Evolutionary conservation across 1,139 yeast genomes (phyloP).

Genomic region (Sugiyamaella paludigena): DNA sequence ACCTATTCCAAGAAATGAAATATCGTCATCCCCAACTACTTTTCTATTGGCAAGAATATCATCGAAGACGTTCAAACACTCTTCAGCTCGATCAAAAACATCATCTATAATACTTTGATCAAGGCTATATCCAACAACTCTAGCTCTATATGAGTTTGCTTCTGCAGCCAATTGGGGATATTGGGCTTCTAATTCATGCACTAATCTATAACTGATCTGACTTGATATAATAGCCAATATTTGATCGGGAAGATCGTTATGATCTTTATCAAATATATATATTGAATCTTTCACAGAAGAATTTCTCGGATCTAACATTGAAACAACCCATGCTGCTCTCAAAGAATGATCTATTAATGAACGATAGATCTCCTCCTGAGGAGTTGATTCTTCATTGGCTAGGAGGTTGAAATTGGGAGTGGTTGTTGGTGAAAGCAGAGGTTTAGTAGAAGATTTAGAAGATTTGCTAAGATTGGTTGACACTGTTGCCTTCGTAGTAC

Average conservation of each 20-base stretch:
- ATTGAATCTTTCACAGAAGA: constrained; percentile 13
- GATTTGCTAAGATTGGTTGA: constrained; percentile 11
- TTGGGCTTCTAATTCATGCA: constrained; percentile 20
- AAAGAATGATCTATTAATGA: constrained; percentile 31
- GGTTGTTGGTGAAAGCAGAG: not conserved
- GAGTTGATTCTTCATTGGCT: constrained; percentile 1
- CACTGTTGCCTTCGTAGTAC: too few species aligned
- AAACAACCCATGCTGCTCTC: constrained; percentile 35
- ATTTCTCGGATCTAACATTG: constrained; percentile 24
- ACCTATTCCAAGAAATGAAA: constrained; percentile 3
- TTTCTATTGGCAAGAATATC: not conserved
- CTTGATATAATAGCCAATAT: constrained; percentile 18
- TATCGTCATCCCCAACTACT: not conserved
- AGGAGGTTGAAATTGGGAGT: constrained; percentile 3
- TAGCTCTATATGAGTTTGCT: constrained; percentile 5
- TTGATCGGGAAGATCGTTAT: constrained; percentile 20
- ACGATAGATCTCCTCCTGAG: constrained; percentile 22
- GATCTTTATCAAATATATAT: constrained; percentile 23
- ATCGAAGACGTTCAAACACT: constrained; percentile 2
- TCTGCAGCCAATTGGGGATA: constrained; percentile 19
- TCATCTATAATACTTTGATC: not conserved
- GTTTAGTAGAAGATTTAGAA: not conserved
- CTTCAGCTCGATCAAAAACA: constrained; percentile 8
- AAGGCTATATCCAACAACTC: constrained; percentile 6
- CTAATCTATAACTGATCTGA: constrained; percentile 20